These are phyloP conservation scores for Chalciporus pseudorubinellus DNA, from an alignment of 768 basidiomycete genomes.

Conservation along the genomic window DNA sequence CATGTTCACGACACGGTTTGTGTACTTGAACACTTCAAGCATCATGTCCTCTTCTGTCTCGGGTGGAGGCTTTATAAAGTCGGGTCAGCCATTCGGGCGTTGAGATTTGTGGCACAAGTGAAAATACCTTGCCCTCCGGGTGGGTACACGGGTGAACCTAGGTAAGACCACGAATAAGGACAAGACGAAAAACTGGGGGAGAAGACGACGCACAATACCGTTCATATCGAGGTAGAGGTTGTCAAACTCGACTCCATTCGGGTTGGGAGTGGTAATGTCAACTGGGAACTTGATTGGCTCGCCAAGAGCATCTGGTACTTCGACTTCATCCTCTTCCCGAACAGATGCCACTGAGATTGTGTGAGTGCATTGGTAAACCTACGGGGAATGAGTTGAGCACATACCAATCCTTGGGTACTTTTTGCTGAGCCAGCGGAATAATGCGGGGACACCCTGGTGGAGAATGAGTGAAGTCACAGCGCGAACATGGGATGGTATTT, in stretches of 20 bases:
- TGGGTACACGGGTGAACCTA: slow-evolving; percentile 99
- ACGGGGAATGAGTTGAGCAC: slow-evolving; percentile 23
- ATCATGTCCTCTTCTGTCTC: slow-evolving; percentile 99
- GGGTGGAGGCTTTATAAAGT: slow-evolving; percentile 70
- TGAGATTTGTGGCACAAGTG: neutral
- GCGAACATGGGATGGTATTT: neutral
- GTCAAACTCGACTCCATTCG: slow-evolving; percentile 95
- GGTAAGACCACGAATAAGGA: neutral
- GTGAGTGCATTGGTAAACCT: neutral
- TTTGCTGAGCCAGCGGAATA: slow-evolving; percentile 98
- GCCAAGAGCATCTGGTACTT: slow-evolving; percentile 66
- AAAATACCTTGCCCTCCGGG: slow-evolving; percentile 86
- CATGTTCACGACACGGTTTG: slow-evolving; percentile 97
- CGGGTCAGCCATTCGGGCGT: neutral
- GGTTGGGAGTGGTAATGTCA: slow-evolving; percentile 78
- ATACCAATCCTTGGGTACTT: slow-evolving; percentile 97
- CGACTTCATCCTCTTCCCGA: slow-evolving; percentile 77
- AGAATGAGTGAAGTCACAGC: neutral
- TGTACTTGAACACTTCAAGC: slow-evolving; percentile 95
- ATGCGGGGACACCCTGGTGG: slow-evolving; percentile 88
- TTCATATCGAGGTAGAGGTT: slow-evolving; percentile 99
- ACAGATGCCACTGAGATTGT: slow-evolving; percentile 63
- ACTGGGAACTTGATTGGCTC: slow-evolving; percentile 69
- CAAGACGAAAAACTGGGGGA: neutral
- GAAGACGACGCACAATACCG: slow-evolving; percentile 69